phyloP scores from a whole-genome alignment of 441 rosid genomes.

The Gossypium davidsonii region DNA sequence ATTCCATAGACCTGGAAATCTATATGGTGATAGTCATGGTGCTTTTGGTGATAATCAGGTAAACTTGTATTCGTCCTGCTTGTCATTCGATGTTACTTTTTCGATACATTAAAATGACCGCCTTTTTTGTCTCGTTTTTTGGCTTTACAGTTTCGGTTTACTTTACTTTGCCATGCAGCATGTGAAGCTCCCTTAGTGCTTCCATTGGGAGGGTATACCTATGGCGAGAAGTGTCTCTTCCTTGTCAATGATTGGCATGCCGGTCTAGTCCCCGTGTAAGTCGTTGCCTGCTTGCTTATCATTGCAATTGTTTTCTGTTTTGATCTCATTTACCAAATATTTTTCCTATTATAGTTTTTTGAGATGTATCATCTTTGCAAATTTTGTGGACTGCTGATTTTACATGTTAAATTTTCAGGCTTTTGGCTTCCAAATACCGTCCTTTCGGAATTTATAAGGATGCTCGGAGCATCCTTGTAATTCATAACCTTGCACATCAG shows the following conservation, averaged over 20 bases:
- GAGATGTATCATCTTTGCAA: not conserved
- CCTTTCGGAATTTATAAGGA: constrained; percentile 83
- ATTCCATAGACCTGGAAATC: constrained; percentile 84
- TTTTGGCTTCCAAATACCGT: constrained; percentile 81
- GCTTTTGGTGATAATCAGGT: constrained; percentile 97
- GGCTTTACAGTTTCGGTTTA: constrained; percentile 79
- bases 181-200: constrained; percentile 94
- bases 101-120: constrained; percentile 21
- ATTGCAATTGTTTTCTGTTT: not conserved
- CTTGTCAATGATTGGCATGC: constrained; percentile 99
- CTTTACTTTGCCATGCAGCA: constrained; percentile 90
- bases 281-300: not conserved
- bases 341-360: not conserved
- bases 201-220: constrained; percentile 84
- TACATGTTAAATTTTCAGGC: constrained; percentile 39
- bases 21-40: constrained; percentile 74
- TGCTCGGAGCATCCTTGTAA: constrained; percentile 70
- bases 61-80: not conserved
- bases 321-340: not conserved
- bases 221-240: constrained; percentile 86
- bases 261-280: constrained; percentile 85
- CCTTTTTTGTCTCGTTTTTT: constrained; percentile 18
- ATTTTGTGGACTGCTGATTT: constrained; percentile 1
- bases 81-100: not conserved
- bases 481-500: constrained; percentile 96